Evolutionary conservation across 306 rosid genomes (phyloP), one percentile per base, ranked within the genome.

Genomic region (Myrica gale): DNA sequence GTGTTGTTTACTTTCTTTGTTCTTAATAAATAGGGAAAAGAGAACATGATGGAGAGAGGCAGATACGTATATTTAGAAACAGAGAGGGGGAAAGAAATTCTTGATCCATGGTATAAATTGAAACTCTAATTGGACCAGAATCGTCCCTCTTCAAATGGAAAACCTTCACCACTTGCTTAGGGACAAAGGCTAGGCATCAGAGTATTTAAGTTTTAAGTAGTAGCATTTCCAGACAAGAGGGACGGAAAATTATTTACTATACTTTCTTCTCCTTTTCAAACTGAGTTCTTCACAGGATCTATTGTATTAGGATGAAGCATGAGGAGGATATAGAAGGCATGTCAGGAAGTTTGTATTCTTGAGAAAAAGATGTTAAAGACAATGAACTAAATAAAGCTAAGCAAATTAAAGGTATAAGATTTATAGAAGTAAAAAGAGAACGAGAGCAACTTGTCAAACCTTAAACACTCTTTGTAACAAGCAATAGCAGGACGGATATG

Each of bases 381-480:
- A 60, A 19, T 65, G 46, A 68, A 61, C 52, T 37, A 19, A 66
- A 43, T 52, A 20, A 76, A 17, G 53, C 39, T 6, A 62, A 11
- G 56, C 68, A 26, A 76, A 58, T 23, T 37, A 2, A 70, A 66
- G 23, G 8, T 47, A 72, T 32, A 68, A 23, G 37, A 32, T 57
- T 23, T 11, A 56, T 5, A 72, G 37, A 51, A 61, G 60, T 37
- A 82, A 15, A 26, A 82, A 78, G 68, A 69, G 46, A 75, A 74
- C 62, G 20, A 68, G 76, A 83, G 57, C 15, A 37, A 46, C 32
- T 48, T 84, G 39, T 73, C 90, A 69, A 81, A 96, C 99, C 99
- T 92, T 73, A 96, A 81, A 81, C 99, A 92, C 78, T 96, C 99
- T 88, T 96, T 96, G 89, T 90, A 96, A 86, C 89, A 89, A 80